Evolutionary conservation across 2,329 filamentous ascomycete genomes (phyloP).

Genomic region (Colletotrichum plurivorum): DNA sequence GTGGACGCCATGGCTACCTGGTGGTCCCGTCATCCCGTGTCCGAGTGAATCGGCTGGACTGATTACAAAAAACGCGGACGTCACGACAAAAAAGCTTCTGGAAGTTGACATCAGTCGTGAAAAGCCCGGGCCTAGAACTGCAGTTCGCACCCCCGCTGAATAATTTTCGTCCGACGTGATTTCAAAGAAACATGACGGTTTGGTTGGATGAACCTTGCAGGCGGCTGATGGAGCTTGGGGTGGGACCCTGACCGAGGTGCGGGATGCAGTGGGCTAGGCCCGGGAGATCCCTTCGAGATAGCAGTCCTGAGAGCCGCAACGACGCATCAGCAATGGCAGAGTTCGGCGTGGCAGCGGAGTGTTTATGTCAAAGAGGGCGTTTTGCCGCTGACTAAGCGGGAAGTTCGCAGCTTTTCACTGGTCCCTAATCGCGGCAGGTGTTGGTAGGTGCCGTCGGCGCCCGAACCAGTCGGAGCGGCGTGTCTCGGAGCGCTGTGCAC

Average conservation of each 20-base stretch:
- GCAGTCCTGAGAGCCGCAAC: constrained; percentile 15
- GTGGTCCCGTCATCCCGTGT: constrained; percentile 14
- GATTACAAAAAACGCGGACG: constrained; percentile 17
- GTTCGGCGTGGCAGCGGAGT: neutral
- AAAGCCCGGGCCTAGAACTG: neutral
- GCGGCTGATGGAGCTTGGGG: constrained; percentile 19
- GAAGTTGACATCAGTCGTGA: neutral
- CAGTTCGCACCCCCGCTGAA: constrained; percentile 13
- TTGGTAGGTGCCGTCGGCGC: neutral
- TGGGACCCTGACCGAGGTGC: constrained; percentile 22
- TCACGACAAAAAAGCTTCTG: constrained; percentile 1
- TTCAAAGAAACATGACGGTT: neutral
- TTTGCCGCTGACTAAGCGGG: constrained; percentile 27
- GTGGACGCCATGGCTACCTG: neutral
- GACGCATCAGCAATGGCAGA: neutral
- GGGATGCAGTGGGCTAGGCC: constrained; percentile 16
- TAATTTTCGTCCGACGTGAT: constrained; percentile 15
- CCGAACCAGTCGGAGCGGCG: constrained; percentile 24
- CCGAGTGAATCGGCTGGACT: no score
- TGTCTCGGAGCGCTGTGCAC: constrained; percentile 21
- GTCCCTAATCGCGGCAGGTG: neutral
- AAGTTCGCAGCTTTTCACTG: neutral
- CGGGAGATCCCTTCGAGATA: constrained; percentile 9
- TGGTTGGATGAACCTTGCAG: constrained; percentile 11
- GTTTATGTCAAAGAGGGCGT: neutral